Conservation (phyloP, 2,329 filamentous ascomycete species). For the Pezicula carpinea region DNA sequence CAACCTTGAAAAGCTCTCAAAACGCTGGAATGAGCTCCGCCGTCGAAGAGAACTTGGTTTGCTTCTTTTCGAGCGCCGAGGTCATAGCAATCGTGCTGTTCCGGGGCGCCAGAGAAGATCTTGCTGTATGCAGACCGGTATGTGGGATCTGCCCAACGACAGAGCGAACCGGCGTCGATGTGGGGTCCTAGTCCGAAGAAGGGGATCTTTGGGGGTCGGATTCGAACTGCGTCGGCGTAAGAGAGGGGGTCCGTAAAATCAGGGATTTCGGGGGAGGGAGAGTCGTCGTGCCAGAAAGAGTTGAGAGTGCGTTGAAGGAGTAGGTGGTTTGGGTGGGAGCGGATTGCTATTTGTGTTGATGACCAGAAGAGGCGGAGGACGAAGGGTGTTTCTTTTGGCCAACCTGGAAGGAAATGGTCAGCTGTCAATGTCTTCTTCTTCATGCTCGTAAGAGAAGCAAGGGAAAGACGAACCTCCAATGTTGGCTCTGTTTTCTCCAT, state of each 20-base stretch:
- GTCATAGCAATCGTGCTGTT: slow-evolving; percentile 34
- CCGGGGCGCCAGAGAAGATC: slow-evolving; percentile 34
- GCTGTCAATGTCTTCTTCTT: neutral
- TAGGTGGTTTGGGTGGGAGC: slow-evolving; percentile 34
- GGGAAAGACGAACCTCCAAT: slow-evolving; percentile 14
- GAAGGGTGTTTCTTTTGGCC: slow-evolving; percentile 33
- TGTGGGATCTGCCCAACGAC: slow-evolving; percentile 35
- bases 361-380: slow-evolving; percentile 36
- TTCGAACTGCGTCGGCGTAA: slow-evolving; percentile 36
- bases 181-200: slow-evolving; percentile 39
- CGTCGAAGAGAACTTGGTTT: slow-evolving; percentile 31
- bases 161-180: slow-evolving; percentile 38
- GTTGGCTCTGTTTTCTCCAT: slow-evolving; percentile 28
- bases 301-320: slow-evolving; percentile 33
- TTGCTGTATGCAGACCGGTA: slow-evolving; percentile 33
- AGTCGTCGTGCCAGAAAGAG: slow-evolving; percentile 33
- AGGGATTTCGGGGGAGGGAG: slow-evolving; percentile 20
- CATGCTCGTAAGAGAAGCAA: neutral
- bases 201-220: slow-evolving; percentile 31
- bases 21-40: slow-evolving; percentile 32
- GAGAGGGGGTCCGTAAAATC: slow-evolving; percentile 30
- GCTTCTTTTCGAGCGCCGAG: slow-evolving; percentile 31
- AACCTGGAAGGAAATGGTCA: slow-evolving; percentile 17
- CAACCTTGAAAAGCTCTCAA: slow-evolving; percentile 37
- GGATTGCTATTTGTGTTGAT: slow-evolving; percentile 33